Percentiles rank a stretch among this genome's conserved stretches.
Conservation (phyloP, 116 monocot species). For the Phalaenopsis hybrid region DNA sequence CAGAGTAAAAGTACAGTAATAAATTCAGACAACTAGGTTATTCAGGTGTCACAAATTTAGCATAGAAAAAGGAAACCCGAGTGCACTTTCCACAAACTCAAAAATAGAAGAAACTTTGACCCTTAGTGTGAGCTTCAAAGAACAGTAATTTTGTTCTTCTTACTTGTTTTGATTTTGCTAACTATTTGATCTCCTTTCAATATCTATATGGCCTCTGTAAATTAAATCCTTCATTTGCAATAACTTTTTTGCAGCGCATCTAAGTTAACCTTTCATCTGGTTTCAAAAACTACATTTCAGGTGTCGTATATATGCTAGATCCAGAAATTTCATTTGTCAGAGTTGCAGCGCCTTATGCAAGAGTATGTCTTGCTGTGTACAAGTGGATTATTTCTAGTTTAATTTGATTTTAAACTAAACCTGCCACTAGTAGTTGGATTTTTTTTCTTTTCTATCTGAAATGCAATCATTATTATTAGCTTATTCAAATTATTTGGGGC, state of each 20-base stretch:
- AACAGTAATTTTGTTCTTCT: background rate
- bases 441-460: background rate
- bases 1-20: background rate
- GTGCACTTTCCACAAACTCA: background rate
- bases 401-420: background rate
- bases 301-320: constrained; percentile 70
- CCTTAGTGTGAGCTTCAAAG: background rate
- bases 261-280: constrained; percentile 1
- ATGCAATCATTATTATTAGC: background rate
- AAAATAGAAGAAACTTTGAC: background rate
- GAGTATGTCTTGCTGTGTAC: constrained; percentile 31
- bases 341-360: constrained; percentile 76
- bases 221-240: background rate
- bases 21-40: background rate
- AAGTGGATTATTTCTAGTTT: background rate
- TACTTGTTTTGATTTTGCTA: background rate
- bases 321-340: constrained; percentile 82
- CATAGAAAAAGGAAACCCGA: background rate
- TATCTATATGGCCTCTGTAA: background rate
- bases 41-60: background rate
- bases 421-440: background rate
- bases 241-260: background rate
- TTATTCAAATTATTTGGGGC: background rate
- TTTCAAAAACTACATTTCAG: constrained; percentile 23
- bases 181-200: background rate